Conservation (phyloP, 345 rosid genomes). For the Hibiscus syriacus region DNA sequence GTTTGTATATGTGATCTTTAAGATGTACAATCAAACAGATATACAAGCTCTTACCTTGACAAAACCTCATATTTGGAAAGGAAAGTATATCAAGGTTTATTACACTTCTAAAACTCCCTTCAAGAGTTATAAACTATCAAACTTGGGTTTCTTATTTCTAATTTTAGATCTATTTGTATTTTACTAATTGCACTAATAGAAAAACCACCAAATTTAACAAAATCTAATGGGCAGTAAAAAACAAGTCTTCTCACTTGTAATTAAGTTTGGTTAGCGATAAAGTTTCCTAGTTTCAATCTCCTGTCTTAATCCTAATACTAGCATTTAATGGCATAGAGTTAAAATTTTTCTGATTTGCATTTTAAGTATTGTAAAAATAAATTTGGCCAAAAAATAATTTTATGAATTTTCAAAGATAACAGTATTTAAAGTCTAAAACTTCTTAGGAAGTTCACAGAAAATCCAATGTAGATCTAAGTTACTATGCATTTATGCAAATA, state of each 20-base stretch:
- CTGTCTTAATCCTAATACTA: background rate
- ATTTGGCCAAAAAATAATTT: background rate
- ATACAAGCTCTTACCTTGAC: background rate
- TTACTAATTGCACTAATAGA: background rate
- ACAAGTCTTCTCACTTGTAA: background rate
- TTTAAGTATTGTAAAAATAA: background rate
- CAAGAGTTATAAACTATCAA: background rate
- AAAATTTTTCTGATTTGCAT: background rate
- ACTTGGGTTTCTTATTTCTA: constrained; percentile 1
- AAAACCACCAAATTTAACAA: background rate
- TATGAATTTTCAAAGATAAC: background rate
- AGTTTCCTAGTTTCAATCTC: background rate
- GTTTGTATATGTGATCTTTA: background rate
- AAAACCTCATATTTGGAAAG: background rate
- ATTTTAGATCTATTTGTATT: background rate
- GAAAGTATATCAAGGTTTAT: background rate
- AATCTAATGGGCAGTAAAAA: background rate
- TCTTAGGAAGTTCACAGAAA: background rate
- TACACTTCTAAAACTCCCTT: background rate
- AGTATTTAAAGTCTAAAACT: background rate
- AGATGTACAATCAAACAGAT: background rate
- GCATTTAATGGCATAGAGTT: background rate
- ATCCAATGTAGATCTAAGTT: background rate
- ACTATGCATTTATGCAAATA: background rate
- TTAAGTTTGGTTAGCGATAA: background rate